Base-by-base conservation (phyloP, 1,284 basidiomycete genomes). In the Apiotrichum gracile region DNA sequence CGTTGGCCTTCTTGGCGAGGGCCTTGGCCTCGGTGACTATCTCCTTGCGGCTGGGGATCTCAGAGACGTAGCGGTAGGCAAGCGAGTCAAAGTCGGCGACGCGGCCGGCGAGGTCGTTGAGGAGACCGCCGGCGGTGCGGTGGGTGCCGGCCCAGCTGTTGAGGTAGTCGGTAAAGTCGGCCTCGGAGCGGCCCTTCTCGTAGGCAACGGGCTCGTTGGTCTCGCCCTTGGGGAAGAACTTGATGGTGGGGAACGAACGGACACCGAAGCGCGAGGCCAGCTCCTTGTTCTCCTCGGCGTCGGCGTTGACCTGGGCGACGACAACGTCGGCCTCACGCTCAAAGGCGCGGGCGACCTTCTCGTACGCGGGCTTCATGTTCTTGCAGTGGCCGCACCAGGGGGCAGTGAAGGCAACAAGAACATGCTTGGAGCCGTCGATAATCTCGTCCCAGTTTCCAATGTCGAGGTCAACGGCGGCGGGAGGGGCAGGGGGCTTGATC, bases 121-220 rank as follows among this genome's bases (percentile, higher is more conserved):
- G 81, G 17, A 85, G 82, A 52, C 94, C 94, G 49, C 87, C 87
- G 24, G 85, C 79, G 47, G 85, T 82, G 52, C 93, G 87, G 59
- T 87, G 79, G 12, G 91, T 91, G 35, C 89, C 89, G 66, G 91
- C 93, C 64, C 88, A 83, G 76, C 91, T 83, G 77, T 98, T 98
- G 48, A 82, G 65, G 68, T 76, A 81, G 35, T 76, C 70, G 58
- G 80, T 63, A 56, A 79, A 76, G 26, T 74, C 71, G 38, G 75
- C 68, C 60, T 78, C 78, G 45, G 63, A 68, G 43, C 78, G 60
- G 24, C 72, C 72, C 22, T 51, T 47, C 21, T 60, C 49, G 74
- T 96, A 96, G 22, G 76, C 77, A 51, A 84, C 77, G 13, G 83
- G 82, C 59, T 82, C 78, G 48, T 66, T 61, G 14, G 67, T 68